Base-by-base conservation (phyloP, 495 filamentous ascomycete genomes). In the Penicillium fimorum region DNA sequence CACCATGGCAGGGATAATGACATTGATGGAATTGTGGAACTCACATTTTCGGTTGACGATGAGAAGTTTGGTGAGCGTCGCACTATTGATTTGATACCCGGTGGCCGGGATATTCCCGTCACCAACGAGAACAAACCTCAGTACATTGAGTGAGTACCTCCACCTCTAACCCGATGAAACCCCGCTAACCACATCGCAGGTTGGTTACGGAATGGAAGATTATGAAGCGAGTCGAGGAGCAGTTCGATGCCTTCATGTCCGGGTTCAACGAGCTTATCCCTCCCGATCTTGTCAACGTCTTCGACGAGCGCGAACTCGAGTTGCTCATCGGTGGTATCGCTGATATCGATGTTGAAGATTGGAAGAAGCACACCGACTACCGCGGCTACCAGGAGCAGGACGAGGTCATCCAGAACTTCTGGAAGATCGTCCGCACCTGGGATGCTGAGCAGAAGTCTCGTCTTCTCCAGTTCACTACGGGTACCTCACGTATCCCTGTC, bases 321-420 rank as follows among this genome's bases (percentile, higher is more conserved):
- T 76, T 99, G 62, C 79, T 99, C 60, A 97, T 99, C 69, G 94
- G 94, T 59, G 94, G 94, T 80, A 99, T 99, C 67, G 95, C 94
- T 43, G 94, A 99, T 70, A 99, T 99, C 63, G 94, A 99, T 66
- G 95, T 99, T 18, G 94, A 97, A 47, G 94, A 99, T 72, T 99
- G 94, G 94, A 99, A 99, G 87, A 99, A 99, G 77, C 94, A 99
- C 76, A 99, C 94, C n/a, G 94, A 99, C 69, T 99, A 99, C 76
- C 86, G 94, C 57, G 94, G 94, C n/a, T 99, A 99, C 77, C 96
- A 96, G 38, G 94, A 99, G 74, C 86, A 84, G 50, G 95, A 97
- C 70, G 90, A 96, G 66, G 95, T 97, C 30, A 95, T 99, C 61
- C 86, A 89, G 70, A 92, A 92, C 77, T 99, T 99, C 83, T 99